Percentiles rank a stretch among this genome's conserved stretches.
Evolutionary conservation across 805 yeast species (phyloP).

Genomic region (Schwanniomyces occidentalis): DNA sequence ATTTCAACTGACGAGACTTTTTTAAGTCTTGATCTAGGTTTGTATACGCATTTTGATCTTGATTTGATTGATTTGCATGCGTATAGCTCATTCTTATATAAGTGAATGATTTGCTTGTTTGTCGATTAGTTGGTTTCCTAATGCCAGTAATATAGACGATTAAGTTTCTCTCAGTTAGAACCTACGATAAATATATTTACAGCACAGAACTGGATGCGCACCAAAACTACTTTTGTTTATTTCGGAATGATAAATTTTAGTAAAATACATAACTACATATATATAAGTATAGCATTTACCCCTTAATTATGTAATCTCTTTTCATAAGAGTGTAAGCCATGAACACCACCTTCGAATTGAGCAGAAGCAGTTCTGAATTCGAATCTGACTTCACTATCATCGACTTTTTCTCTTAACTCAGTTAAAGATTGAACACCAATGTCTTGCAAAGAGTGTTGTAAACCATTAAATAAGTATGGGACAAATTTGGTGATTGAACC

Average conservation of each 20-base stretch:
- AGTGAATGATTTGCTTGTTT: too few species aligned
- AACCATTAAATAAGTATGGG: slow-evolving; percentile 92
- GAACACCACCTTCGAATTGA: slow-evolving; percentile 98
- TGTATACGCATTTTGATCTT: slow-evolving; percentile 31
- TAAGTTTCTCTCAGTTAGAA: too few species aligned
- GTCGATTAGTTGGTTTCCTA: too few species aligned
- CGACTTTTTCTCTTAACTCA: slow-evolving; percentile 64
- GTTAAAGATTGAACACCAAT: slow-evolving; percentile 77
- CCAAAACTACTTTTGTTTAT: too few species aligned
- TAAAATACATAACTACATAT: too few species aligned
- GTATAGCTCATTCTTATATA: slow-evolving; percentile 6
- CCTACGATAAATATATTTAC: too few species aligned
- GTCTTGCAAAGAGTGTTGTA: slow-evolving; percentile 98
- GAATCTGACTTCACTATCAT: slow-evolving; percentile 76
- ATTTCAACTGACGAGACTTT: slow-evolving; percentile 52
- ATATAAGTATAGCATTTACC: too few species aligned
- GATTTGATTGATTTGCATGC: slow-evolving; percentile 2
- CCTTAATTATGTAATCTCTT: slow-evolving; percentile 88
- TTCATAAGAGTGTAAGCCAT: slow-evolving; percentile 94
- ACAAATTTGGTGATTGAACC: slow-evolving; percentile 92
- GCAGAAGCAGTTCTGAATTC: slow-evolving; percentile 99
- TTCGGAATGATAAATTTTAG: too few species aligned
- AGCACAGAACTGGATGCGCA: too few species aligned
- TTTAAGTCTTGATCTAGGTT: slow-evolving; percentile 65
- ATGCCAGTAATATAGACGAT: too few species aligned